Base-by-base conservation (phyloP, 2,329 filamentous ascomycete species). In the Acrocalymma vagum region DNA sequence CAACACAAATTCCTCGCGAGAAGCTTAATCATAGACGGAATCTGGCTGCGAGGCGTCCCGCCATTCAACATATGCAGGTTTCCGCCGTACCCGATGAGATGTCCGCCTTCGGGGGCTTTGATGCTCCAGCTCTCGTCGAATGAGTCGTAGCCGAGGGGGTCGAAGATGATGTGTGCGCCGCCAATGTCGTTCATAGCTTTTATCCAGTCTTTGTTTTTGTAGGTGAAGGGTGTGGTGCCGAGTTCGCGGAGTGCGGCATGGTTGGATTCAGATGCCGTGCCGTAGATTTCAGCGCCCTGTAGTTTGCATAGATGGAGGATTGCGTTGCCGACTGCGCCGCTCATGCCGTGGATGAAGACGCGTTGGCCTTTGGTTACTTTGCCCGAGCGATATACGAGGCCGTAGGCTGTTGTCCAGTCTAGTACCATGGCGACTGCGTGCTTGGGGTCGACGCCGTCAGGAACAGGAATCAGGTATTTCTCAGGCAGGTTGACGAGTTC, bases 271-370 rank as follows among this genome's bases (percentile, higher is more conserved):
- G 72, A 74, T 1, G 77, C 77, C 0, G 77, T 80, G 21, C 77
- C 77, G 56, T 78, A 79, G 11, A 79, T 70, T 13, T 67, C 63
- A 15, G 77, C 77, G 16, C 77, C 77, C 29, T 69, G 61, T 4
- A 73, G 55, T 33, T 70, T 66, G 48, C 71, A 72, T 3, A 79
- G 61, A 1, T 58, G 64, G 62, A 75, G 69, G 15, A 72, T 26
- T 0, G 70, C 76, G 38, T 65, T 72, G 13, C 77, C 77, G 2
- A 79, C 76, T 7, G 77, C 75, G 21, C 77, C 77, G 46, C 75
- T 78, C 16, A 78, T 59, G 23, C 77, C 75, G 55, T 80, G 78
- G 13, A 80, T 58, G 51, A 80, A 80, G 29, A 79, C 75, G 15
- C 71, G 70, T 38, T 77, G 69, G 21, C 75, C 76, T 18, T 63